Base-by-base conservation (phyloP, 208 protist genomes). In the Trypanosoma avium region DNA sequence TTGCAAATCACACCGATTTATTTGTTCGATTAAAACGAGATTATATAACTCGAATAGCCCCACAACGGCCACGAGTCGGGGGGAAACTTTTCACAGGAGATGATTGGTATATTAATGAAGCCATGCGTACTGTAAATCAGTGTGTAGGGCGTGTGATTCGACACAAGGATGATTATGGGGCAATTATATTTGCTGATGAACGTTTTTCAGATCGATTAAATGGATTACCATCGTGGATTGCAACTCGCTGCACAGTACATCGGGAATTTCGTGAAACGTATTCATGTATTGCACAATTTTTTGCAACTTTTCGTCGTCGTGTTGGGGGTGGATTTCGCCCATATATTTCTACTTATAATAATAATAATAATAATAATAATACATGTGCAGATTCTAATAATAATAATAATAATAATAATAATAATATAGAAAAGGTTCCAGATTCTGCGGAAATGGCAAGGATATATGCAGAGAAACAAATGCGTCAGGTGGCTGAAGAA, bases 51-150 rank as follows among this genome's bases (percentile, higher is more conserved):
- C 46, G 65, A 4, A 67, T 90, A n/a, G 80, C 90, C 0, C 61
- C 78, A 21, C 61, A 73, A 8, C 80, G 88, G 24, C 90, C 90
- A 5, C 74, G 71, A 27, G 90, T 96, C 35, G 22, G 64, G 42
- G 90, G 90, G 0, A 74, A 69, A 46, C 74, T 74, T 12, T 96
- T 98, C 42, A 95, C 81, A 0, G 97, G 97, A 4, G 78, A 90
- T 43, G 81, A 91, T 21, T 99, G 98, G 98, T 99, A 99, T 73
- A 58, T 76, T 21, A 88, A 93, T 52, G 88, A 98, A 71, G 88
- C 97, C n/a, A 87, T 94, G 78, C 86, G 97, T 7, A 93, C 97
- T 2, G 97, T 99, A 7, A 99, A 99, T 68, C 98, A 99, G 81
- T 96, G 96, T 48, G 78, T 99, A 35, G 98, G 98, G 6, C 89